Evolutionary conservation across 1,284 basidiomycete genomes (phyloP), one percentile per base, ranked within the genome.

Genomic region (Boletellus deceptivus): DNA sequence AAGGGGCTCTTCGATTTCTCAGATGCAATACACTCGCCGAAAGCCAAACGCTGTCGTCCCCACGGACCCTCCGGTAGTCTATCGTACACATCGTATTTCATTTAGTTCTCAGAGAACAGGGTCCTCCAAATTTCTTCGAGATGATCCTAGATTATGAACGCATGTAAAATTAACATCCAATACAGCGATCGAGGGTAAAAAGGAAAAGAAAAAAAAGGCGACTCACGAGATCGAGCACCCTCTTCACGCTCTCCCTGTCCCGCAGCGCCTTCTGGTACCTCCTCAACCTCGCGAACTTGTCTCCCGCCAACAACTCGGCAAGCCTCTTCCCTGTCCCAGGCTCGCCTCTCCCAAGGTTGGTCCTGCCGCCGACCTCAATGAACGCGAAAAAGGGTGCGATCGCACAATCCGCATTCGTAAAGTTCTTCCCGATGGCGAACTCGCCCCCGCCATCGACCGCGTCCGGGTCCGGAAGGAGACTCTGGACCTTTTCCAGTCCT

Each of bases 401-500:
- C 34, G 34, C 34, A 35, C 34, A 35, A 13, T 35, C 34, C 6
- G 34, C 34, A 13, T 16, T 35, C 34, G 34, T 35, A 8, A 35
- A n/a, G n/a, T 35, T 16, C 34, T 35, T 35, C 16, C 34, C 34
- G 16, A 35, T 16, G 34, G 34, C 34, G 16, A 35, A 35, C 34
- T 35, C 29, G 29, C 29, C 34, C 13, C 33, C 33, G 4, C 33
- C 16, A 6, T 34, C 33, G 16, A 13, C 6, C 16, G 34, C 34
- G n/a, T 35, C 34, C 5, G 34, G 34, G 2, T 59, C 46, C 0
- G 69, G 62, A 14, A 77, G 63, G 14, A 70, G 59, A 2, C 45
- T 49, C 55, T 75, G 72, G 2, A 75, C 13, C 8, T 59, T 60
- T 20, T 66, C 68, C 22, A 69, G 20, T 1, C 55, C 69, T 20